phyloP scores from a whole-genome alignment of 805 yeast genomes.

The Sungouiozyma intestinalis region DNA sequence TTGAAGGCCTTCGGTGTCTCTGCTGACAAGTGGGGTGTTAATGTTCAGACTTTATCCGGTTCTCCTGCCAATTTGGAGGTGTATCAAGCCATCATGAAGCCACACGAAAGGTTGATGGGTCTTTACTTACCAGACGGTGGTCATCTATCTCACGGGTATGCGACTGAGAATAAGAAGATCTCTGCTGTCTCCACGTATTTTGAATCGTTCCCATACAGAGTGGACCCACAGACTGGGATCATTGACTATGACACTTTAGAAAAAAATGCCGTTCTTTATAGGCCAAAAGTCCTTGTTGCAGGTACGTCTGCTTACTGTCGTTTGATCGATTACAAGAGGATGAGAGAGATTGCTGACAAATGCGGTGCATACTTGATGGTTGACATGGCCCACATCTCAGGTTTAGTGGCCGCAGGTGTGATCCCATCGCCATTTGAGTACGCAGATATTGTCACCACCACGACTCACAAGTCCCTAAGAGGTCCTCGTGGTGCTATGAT shows the following conservation, averaged over 20 bases:
- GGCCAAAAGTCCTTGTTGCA: slow-evolving; percentile 95
- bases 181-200: slow-evolving; percentile 94
- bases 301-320: slow-evolving; percentile 98
- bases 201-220: slow-evolving; percentile 98
- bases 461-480: slow-evolving; percentile 96
- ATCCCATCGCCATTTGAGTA: slow-evolving; percentile 94
- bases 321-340: slow-evolving; percentile 89
- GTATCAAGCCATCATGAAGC: slow-evolving; percentile 88
- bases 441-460: slow-evolving; percentile 96
- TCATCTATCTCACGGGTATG: slow-evolving; percentile 97
- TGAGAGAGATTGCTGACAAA: slow-evolving; percentile 92
- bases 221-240: slow-evolving; percentile 81
- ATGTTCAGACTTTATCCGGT: slow-evolving; percentile 92
- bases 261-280: slow-evolving; percentile 78
- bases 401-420: slow-evolving; percentile 90
- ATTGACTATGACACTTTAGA: slow-evolving; percentile 95
- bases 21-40: slow-evolving; percentile 91
- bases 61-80: slow-evolving; percentile 97
- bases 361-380: slow-evolving; percentile 94
- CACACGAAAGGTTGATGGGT: slow-evolving; percentile 97
- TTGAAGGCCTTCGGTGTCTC: slow-evolving; percentile 75
- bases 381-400: slow-evolving; percentile 98
- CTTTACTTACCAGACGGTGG: slow-evolving; percentile 98
- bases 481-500: slow-evolving; percentile 99
- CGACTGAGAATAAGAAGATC: slow-evolving; percentile 85